These are phyloP conservation scores for Alternaria metachromatica DNA, from an alignment of 2,329 filamentous ascomycete genomes.

Conservation along the genomic window DNA sequence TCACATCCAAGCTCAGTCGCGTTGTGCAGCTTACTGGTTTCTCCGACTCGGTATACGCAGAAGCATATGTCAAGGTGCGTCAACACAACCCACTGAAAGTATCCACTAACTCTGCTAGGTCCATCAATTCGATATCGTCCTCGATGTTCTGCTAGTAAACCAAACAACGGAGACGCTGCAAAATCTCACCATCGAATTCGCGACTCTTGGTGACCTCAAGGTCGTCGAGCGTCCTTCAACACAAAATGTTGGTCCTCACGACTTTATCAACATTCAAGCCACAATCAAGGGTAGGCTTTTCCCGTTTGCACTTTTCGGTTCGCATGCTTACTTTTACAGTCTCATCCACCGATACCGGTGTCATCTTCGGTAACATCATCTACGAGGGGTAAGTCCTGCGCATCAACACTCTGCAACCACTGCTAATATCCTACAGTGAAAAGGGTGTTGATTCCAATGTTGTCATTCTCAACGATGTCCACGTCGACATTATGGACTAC, in stretches of 20 bases:
- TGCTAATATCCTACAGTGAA: constrained; percentile 74
- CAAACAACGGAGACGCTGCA: constrained; percentile 96
- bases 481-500: constrained; percentile 99
- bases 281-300: constrained; percentile 90
- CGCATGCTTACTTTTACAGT: constrained; percentile 57
- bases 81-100: background rate
- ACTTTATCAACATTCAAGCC: constrained; percentile 97
- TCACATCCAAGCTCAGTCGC: constrained; percentile 91
- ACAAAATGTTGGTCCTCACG: constrained; percentile 92
- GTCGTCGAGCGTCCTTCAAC: constrained; percentile 96
- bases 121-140: constrained; percentile 96
- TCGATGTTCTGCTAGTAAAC: constrained; percentile 96
- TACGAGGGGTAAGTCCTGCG: constrained; percentile 73
- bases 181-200: constrained; percentile 96
- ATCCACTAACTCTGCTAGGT: constrained; percentile 51
- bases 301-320: constrained; percentile 34
- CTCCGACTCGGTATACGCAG: constrained; percentile 97
- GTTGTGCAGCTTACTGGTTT: constrained; percentile 98
- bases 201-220: constrained; percentile 96
- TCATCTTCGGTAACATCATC: constrained; percentile 98
- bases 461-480: constrained; percentile 96
- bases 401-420: background rate
- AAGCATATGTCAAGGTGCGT: constrained; percentile 87
- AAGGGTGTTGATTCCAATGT: constrained; percentile 74
- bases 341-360: constrained; percentile 94